phyloP scores from a whole-genome alignment of 2,329 filamentous ascomycete genomes.

The Trichoderma harzianum region DNA sequence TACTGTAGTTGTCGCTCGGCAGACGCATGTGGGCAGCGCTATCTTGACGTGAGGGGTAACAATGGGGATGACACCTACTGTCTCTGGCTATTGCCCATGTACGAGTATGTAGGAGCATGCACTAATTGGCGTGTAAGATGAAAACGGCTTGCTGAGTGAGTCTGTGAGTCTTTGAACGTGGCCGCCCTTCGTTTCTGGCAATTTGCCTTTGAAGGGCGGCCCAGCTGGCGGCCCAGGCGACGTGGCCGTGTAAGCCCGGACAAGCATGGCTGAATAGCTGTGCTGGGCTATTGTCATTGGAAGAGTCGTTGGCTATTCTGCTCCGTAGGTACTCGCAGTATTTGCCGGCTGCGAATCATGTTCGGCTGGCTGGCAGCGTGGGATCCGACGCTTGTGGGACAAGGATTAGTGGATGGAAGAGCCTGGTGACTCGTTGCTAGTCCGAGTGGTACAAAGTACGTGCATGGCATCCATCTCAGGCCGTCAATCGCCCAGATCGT shows the following conservation, averaged over 20 bases:
- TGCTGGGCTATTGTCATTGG: neutral
- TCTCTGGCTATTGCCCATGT: conserved; percentile 6
- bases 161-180: neutral
- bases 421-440: neutral
- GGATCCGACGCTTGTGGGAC: neutral
- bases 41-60: conserved; percentile 13
- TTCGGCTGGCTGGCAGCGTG: neutral
- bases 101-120: neutral
- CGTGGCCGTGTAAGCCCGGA: neutral
- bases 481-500: neutral
- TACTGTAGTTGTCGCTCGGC: neutral
- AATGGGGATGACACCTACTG: conserved; percentile 11
- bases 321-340: neutral
- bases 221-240: neutral
- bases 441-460: neutral
- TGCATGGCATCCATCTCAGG: conserved; percentile 1
- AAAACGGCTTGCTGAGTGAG: neutral
- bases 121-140: neutral
- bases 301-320: neutral
- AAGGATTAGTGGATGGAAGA: neutral
- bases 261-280: neutral
- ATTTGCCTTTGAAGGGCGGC: neutral
- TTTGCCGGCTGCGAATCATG: neutral
- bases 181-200: neutral
- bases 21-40: neutral